Evolutionary conservation across 495 filamentous ascomycete species (phyloP), one percentile per base, ranked within the genome.

Genomic region (Bathelium albidoporum): DNA sequence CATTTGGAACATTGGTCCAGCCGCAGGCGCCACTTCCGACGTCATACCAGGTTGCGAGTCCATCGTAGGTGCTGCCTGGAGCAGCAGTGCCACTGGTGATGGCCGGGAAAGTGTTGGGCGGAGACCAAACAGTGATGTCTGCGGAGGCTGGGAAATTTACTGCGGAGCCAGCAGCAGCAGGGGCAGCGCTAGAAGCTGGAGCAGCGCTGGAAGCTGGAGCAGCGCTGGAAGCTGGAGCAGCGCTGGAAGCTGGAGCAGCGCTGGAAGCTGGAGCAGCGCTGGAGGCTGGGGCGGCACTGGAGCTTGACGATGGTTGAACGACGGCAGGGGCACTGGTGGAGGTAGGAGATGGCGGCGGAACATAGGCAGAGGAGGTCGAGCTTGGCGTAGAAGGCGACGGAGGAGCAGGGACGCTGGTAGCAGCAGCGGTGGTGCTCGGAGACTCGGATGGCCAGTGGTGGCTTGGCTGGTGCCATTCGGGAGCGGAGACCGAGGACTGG

Each of bases 1-100:
- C 72, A 26, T 24, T 20, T 32, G 59, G 29, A 1, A 0, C 1
- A 63, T 59, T 73, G 1, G 55, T 60, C 1, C 24, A 24, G 36
- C 79, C 80, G 59, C 80, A 81, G 41, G 79, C 71, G 22, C 79
- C 80, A 4, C 76, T 12, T 26, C 78, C 77, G 36, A 67, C 24
- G 9, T 60, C 55, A 65, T 79, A 81, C 62, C 70, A 79, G 44
- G 79, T 81, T 22, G 76, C 72, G 34, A 72, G 58, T 52, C 79
- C 79, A 1, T 68, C 63, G 45, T 69, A 65, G 11, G 18, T 61
- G 16, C n/a, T 32, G 32, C 65, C 68, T 14, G 31, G 1, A 22
- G 31, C 31, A n/a, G 65, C 64, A 14, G 60, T 52, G 43, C 63
- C 52, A n/a, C 64, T 65, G 2, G 66, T 52, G 24, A 63, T 65